Evolutionary conservation across 1,139 yeast genomes (phyloP).

Genomic region (Candida pseudoviswanathii): DNA sequence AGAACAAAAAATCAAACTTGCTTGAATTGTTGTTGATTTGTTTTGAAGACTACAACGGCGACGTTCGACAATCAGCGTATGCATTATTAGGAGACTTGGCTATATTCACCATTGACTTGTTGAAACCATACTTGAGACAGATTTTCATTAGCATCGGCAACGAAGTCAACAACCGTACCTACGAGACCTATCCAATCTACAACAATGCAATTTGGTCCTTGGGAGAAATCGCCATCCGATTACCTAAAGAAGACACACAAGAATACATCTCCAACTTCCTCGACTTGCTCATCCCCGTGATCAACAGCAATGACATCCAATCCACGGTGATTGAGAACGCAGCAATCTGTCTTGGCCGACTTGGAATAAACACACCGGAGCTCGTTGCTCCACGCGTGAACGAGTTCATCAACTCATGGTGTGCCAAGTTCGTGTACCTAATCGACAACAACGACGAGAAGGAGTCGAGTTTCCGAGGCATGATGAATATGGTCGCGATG

Average conservation of each 20-base stretch:
- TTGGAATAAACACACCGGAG: conserved; percentile 65
- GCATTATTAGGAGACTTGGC: conserved; percentile 90
- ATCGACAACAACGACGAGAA: conserved; percentile 84
- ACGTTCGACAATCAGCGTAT: conserved; percentile 90
- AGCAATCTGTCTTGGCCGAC: conserved; percentile 91
- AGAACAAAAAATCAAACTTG: conserved; percentile 41
- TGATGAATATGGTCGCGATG: conserved; percentile 62
- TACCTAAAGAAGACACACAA: conserved; percentile 50
- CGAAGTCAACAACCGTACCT: conserved; percentile 59
- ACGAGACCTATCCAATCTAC: conserved; percentile 61
- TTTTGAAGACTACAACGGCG: conserved; percentile 74
- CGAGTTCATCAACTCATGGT: conserved; percentile 66
- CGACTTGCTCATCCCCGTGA: conserved; percentile 62
- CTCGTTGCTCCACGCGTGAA: conserved; percentile 56
- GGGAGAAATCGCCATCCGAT: conserved; percentile 79
- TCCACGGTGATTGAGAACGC: conserved; percentile 80
- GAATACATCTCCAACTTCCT: conserved; percentile 67
- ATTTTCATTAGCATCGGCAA: conserved; percentile 67
- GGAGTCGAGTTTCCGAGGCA: conserved; percentile 76
- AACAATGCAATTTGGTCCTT: conserved; percentile 94
- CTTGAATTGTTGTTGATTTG: conserved; percentile 69
- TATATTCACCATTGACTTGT: conserved; percentile 59
- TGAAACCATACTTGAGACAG: conserved; percentile 58
- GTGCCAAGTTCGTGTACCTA: conserved; percentile 61
- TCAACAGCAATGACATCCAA: conserved; percentile 58